Conservation (phyloP, 2,329 filamentous ascomycete genomes). For the Trichoderma cornu-damae region DNA sequence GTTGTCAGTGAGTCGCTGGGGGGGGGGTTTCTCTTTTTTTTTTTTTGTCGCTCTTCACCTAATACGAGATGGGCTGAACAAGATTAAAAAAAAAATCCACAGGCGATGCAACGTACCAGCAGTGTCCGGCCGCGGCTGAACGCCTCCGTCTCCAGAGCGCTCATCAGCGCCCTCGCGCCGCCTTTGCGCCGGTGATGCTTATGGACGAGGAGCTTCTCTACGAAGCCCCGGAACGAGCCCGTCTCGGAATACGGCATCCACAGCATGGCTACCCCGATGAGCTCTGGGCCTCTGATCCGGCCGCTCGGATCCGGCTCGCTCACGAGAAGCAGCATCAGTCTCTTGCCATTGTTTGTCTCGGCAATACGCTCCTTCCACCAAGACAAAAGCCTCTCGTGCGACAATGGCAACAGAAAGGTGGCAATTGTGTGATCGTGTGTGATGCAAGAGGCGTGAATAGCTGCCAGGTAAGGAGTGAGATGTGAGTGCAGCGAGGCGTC, state of each 20-base stretch:
- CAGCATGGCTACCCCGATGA: slow-evolving; percentile 55
- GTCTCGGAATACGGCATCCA: slow-evolving; percentile 50
- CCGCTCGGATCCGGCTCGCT: slow-evolving; percentile 31
- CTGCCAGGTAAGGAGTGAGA: slow-evolving; percentile 52
- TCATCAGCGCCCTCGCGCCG: slow-evolving; percentile 48
- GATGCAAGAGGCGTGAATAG: slow-evolving; percentile 56
- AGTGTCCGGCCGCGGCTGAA: slow-evolving; percentile 43
- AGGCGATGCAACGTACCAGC: slow-evolving; percentile 41
- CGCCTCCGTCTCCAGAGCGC: slow-evolving; percentile 52
- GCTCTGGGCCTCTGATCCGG: slow-evolving; percentile 39
- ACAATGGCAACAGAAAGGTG: slow-evolving; percentile 56
- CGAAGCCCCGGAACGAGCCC: slow-evolving; percentile 47
- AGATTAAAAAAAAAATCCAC: no score
- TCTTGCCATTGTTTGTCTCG: slow-evolving; percentile 41
- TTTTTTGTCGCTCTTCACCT: no score
- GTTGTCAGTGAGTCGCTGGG: neutral
- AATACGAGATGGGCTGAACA: no score
- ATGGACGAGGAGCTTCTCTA: slow-evolving; percentile 56
- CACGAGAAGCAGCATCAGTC: slow-evolving; percentile 52
- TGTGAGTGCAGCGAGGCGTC: slow-evolving; percentile 42
- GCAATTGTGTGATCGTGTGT: slow-evolving; percentile 52
- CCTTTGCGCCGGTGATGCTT: slow-evolving; percentile 47
- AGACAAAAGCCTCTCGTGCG: slow-evolving; percentile 48
- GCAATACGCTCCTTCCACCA: slow-evolving; percentile 53
- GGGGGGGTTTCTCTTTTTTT: no score